A percentile compares a stretch with the other conserved stretches of the same genome.
Conservation (phyloP, 2,329 filamentous ascomycete species). For the Arthrobotrys iridis region DNA sequence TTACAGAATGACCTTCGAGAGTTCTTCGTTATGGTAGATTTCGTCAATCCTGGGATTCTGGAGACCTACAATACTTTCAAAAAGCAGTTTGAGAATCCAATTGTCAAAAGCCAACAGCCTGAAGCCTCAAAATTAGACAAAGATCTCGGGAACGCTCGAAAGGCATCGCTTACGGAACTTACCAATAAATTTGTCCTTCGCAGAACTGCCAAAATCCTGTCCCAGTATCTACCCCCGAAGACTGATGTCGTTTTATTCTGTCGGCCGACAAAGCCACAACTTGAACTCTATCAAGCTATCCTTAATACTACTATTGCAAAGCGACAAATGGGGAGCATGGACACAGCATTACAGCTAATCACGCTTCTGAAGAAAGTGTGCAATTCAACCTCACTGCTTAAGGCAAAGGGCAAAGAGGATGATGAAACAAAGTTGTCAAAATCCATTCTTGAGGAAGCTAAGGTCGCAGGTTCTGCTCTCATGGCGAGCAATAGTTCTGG, state of each 20-base stretch:
- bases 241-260: slow-evolving; percentile 74
- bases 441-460: slow-evolving; percentile 61
- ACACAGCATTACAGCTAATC: slow-evolving; percentile 74
- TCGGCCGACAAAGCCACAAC: slow-evolving; percentile 70
- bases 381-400: slow-evolving; percentile 74
- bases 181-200: slow-evolving; percentile 74
- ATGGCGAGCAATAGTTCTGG: slow-evolving; percentile 60
- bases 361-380: slow-evolving; percentile 78
- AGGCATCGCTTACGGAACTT: slow-evolving; percentile 70
- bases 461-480: slow-evolving; percentile 61
- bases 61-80: slow-evolving; percentile 72
- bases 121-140: slow-evolving; percentile 70
- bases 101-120: slow-evolving; percentile 72
- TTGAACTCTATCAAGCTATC: slow-evolving; percentile 71
- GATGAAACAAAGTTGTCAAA: slow-evolving; percentile 64
- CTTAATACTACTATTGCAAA: slow-evolving; percentile 73
- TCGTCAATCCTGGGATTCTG: slow-evolving; percentile 74
- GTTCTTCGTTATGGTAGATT: slow-evolving; percentile 74
- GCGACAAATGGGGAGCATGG: slow-evolving; percentile 70
- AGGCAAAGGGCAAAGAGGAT: slow-evolving; percentile 63
- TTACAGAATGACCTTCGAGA: slow-evolving; percentile 75
- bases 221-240: slow-evolving; percentile 73
- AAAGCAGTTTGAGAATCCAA: slow-evolving; percentile 72
- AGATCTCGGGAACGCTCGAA: slow-evolving; percentile 72
- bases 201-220: slow-evolving; percentile 73